Conservation (phyloP, 192 early-diverging fungal genomes). For the Radiomyces spectabilis region DNA sequence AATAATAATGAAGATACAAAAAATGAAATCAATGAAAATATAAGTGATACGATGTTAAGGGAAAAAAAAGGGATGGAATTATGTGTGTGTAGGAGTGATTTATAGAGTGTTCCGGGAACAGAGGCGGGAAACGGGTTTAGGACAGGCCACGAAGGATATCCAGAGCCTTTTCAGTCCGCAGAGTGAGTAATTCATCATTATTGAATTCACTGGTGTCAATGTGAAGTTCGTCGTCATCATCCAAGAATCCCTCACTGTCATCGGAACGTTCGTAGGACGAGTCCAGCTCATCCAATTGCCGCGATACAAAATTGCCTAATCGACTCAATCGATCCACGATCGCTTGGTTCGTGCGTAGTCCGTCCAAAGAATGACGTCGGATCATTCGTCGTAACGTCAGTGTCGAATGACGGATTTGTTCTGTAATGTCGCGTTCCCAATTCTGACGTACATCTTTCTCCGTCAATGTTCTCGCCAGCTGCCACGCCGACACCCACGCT, state of each 20-base stretch:
- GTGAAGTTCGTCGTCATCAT: background rate
- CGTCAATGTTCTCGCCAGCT: too few species aligned
- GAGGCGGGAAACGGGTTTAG: background rate
- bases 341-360: constrained; percentile 7
- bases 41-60: too few species aligned
- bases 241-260: background rate
- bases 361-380: constrained; percentile 5
- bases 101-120: background rate
- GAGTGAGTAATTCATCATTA: too few species aligned
- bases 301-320: constrained; percentile 3
- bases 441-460: background rate
- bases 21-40: too few species aligned
- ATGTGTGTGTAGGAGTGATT: too few species aligned
- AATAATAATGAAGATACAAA: background rate
- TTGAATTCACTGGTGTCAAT: background rate
- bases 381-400: constrained; percentile 22
- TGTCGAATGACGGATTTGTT: constrained; percentile 2
- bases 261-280: background rate
- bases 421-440: background rate
- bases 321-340: constrained; percentile 13
- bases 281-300: background rate
- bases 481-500: constrained; percentile 24
- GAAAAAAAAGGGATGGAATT: background rate
- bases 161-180: too few species aligned
- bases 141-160: background rate